Evolutionary conservation across 495 filamentous ascomycete species (phyloP).

Genomic region (Aspergillus sclerotioniger): DNA sequence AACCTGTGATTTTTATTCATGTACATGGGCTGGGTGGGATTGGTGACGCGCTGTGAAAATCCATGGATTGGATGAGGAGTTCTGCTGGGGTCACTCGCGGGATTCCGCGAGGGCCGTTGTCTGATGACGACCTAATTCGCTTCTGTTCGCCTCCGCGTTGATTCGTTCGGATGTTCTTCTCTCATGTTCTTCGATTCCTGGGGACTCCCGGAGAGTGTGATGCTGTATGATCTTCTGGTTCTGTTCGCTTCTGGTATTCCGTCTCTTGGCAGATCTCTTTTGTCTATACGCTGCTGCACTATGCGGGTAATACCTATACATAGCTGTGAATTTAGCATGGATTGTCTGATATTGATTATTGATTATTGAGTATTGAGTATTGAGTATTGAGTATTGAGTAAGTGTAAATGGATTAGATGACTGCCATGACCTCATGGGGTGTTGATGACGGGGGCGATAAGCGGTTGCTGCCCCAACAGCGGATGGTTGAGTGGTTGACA

Average conservation of each 20-base stretch:
- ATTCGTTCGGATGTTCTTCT: constrained; percentile 20
- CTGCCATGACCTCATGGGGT: no score
- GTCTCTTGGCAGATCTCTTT: constrained; percentile 27
- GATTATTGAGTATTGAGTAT: no score
- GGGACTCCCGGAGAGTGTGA: constrained; percentile 31
- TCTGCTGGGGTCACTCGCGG: constrained; percentile 37
- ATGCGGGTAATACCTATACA: constrained; percentile 13
- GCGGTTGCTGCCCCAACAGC: no score
- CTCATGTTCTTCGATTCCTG: constrained; percentile 15
- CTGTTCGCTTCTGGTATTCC: constrained; percentile 20
- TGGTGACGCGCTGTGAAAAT: constrained; percentile 43
- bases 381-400: no score
- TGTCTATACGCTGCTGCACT: constrained; percentile 24
- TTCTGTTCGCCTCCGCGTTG: constrained; percentile 24
- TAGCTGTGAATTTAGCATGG: constrained; percentile 17
- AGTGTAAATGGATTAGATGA: no score
- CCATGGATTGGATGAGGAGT: constrained; percentile 47
- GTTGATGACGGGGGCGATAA: no score
- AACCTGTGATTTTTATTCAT: constrained; percentile 32
- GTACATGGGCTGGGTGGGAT: constrained; percentile 42
- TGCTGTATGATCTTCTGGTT: constrained; percentile 30
- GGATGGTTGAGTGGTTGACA: no score
- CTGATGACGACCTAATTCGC: constrained; percentile 21
- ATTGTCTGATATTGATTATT: no score
- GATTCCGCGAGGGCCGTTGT: constrained; percentile 28